Conservation (phyloP, 225 moss, liverwort and hornwort genomes). For the Marchantia paleacea region DNA sequence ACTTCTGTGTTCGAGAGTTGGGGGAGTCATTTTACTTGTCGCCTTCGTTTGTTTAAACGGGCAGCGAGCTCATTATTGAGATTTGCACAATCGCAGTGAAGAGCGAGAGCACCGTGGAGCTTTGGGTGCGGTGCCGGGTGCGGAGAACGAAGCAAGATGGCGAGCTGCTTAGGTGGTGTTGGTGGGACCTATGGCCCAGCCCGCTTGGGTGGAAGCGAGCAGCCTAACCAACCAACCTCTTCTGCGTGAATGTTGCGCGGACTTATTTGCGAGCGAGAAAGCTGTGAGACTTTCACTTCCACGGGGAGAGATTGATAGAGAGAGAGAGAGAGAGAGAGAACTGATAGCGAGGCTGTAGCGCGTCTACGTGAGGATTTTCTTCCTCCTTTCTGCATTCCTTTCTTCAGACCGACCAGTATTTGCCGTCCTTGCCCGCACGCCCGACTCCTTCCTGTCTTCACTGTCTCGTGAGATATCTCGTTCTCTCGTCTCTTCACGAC, state of each 20-base stretch:
- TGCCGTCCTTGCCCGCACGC: too few species aligned
- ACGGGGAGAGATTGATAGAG: not conserved
- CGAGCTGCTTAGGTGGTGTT: not conserved
- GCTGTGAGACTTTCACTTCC: not conserved
- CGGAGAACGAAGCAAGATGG: slow-evolving; percentile 8
- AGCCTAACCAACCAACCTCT: not conserved
- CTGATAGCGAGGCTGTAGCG: not conserved
- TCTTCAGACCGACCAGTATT: too few species aligned
- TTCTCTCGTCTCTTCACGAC: not conserved
- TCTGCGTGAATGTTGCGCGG: not conserved
- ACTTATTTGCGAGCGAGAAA: not conserved
- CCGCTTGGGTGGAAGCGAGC: not conserved
- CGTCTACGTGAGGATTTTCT: too few species aligned
- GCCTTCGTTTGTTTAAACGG: not conserved
- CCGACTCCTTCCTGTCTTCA: not conserved
- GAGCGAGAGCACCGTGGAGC: not conserved
- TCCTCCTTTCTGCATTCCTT: not conserved
- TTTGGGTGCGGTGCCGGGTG: not conserved
- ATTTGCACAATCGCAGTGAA: not conserved
- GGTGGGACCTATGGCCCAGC: not conserved
- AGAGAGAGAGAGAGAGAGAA: not conserved
- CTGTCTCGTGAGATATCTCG: not conserved
- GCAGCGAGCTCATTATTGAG: not conserved
- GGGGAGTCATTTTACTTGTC: too few species aligned
- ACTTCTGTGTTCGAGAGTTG: too few species aligned